phyloP scores from a whole-genome alignment of 2,329 filamentous ascomycete species.

The Akanthomyces muscarius region DNA sequence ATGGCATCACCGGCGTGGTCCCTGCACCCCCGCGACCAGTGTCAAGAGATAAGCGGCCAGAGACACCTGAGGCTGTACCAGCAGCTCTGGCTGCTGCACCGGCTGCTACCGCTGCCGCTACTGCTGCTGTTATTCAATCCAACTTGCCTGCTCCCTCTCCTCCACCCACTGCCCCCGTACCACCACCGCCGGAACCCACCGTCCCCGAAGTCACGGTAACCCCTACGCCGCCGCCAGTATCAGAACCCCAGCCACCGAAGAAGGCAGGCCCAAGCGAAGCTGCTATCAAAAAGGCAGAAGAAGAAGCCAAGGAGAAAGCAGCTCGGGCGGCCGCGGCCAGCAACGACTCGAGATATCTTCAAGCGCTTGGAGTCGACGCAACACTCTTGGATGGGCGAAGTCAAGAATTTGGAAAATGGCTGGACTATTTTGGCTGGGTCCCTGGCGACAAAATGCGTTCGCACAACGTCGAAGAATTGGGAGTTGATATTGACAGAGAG shows the following conservation, averaged over 20 bases:
- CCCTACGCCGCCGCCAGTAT: conserved; percentile 24
- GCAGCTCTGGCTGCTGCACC: conserved; percentile 23
- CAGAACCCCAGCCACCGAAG: conserved; percentile 36
- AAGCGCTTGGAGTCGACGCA: conserved; percentile 72
- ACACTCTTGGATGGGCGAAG: conserved; percentile 71
- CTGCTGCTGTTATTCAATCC: conserved; percentile 11
- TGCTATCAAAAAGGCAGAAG: conserved; percentile 24
- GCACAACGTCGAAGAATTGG: conserved; percentile 74
- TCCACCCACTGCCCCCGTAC: background rate
- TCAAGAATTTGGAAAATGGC: conserved; percentile 73
- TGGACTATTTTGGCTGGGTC: conserved; percentile 87
- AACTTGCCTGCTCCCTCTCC: conserved; percentile 22
- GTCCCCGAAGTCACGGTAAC: conserved; percentile 59
- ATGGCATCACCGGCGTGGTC: conserved; percentile 86
- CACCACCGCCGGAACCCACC: conserved; percentile 29
- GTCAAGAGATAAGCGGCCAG: conserved; percentile 33
- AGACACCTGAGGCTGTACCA: conserved; percentile 22
- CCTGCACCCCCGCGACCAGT: conserved; percentile 63
- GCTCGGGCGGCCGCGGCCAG: conserved; percentile 62
- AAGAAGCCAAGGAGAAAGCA: conserved; percentile 42
- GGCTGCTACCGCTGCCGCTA: conserved; percentile 15
- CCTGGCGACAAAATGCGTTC: conserved; percentile 68
- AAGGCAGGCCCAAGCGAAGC: conserved; percentile 34
- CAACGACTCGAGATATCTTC: conserved; percentile 74
- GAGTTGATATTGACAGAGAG: conserved; percentile 79